Evolutionary conservation across 2,329 filamentous ascomycete genomes (phyloP), one percentile per base, ranked within the genome.

Genomic region (Alternaria rosae): DNA sequence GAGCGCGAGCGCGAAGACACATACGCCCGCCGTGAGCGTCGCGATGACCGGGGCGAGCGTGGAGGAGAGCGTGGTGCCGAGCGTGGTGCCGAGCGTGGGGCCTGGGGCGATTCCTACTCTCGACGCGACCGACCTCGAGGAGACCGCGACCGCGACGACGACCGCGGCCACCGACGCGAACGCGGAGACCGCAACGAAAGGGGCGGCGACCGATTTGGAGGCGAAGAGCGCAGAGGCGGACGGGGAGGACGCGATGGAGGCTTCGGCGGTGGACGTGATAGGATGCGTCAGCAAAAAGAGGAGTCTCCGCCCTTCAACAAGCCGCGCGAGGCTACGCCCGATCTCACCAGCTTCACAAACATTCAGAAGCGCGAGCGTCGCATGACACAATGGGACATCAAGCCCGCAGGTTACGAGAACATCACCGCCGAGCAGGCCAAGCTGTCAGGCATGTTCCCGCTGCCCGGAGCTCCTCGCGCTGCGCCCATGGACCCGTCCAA

Each of bases 331-430:
- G 93, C 95, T 8, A 99, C 95, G 1, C 96, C 95, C 35, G 96
- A 99, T 79, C 84, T 99, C 76, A 96, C 94, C 62, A 89, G 96
- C 74, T 84, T 96, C 62, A 85, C 91, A n/a, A 88, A 93, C 5
- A 85, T 99, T 61, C 84, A 93, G 66, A 90, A 94, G 75, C 90
- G 94, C 73, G 95, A 94, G 85, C 91, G 96, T 71, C 91, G 95
- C 62, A 84, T 99, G 85, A 98, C 94, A 35, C 96, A 99, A 81
- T 99, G 95, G 95, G 96, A 99, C 79, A 97, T 99, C 80, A 99
- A 99, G 83, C 95, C 95, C 6, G 92, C 93, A 15, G 94, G 95
- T 45, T 99, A 99, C 76, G 96, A 99, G 77, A 97, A 95, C 80
- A 94, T 99, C 68, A 97, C 95, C 3, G 93, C 95, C 21, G 96